These are phyloP conservation scores for Populus davidiana DNA, from an alignment of 345 rosid genomes.

Conservation along the genomic window DNA sequence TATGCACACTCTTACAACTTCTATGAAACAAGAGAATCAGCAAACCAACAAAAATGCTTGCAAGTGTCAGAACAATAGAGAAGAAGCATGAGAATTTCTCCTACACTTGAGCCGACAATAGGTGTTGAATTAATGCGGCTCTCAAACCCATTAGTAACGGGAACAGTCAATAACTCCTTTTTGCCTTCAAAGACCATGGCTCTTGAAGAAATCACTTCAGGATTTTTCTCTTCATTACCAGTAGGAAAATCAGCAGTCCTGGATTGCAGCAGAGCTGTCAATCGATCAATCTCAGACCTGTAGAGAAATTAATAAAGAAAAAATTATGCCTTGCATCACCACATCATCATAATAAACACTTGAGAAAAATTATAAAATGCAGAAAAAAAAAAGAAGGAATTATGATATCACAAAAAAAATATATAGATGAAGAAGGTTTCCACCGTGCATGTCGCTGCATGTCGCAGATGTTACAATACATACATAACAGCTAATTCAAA, in stretches of 20 bases:
- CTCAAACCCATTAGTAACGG: slow-evolving; percentile 37
- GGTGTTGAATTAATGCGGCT: slow-evolving; percentile 41
- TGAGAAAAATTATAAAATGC: background rate
- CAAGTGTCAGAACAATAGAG: background rate
- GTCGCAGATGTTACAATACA: background rate
- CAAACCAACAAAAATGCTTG: background rate
- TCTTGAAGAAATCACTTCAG: slow-evolving; percentile 37
- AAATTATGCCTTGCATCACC: background rate
- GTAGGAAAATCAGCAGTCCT: slow-evolving; percentile 44
- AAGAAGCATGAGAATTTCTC: slow-evolving; percentile 19
- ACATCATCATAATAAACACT: background rate
- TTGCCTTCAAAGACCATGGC: slow-evolving; percentile 24
- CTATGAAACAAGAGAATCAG: background rate
- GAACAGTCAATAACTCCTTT: slow-evolving; percentile 32
- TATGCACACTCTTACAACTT: background rate
- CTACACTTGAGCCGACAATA: slow-evolving; percentile 43
- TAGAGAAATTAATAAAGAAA: slow-evolving; percentile 2
- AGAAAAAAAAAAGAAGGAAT: background rate
- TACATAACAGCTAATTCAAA: background rate
- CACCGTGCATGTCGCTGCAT: background rate
- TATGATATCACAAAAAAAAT: background rate
- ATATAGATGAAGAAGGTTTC: background rate
- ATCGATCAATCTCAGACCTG: slow-evolving; percentile 85
- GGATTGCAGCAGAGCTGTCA: slow-evolving; percentile 68
- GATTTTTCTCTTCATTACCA: slow-evolving; percentile 41